Conservation (phyloP, 225 moss, liverwort and hornwort genomes). For the Antitrichia curtipendula region DNA sequence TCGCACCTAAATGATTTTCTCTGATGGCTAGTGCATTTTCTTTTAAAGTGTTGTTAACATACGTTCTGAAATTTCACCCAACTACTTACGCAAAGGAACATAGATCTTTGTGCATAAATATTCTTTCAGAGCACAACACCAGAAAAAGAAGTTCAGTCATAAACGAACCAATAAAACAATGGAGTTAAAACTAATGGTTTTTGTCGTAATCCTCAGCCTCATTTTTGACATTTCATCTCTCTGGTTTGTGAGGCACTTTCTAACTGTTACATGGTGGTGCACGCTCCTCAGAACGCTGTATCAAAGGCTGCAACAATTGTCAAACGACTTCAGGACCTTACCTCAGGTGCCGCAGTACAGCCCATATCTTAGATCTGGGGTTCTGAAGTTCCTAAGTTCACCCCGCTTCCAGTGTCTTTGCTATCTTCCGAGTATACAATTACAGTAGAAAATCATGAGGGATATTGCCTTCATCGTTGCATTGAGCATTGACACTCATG, state of each 20-base stretch:
- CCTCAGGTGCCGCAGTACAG: constrained; percentile 25
- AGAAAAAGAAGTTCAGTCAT: background rate
- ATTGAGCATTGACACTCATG: background rate
- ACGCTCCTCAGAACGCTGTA: constrained; percentile 11
- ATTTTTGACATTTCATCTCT: background rate
- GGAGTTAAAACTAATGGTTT: background rate
- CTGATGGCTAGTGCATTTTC: background rate
- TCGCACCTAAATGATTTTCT: background rate
- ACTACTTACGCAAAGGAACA: background rate
- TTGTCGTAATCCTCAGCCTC: background rate
- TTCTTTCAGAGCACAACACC: background rate
- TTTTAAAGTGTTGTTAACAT: background rate
- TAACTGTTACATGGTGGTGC: constrained; percentile 1
- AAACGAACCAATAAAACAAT: background rate
- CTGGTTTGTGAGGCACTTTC: background rate
- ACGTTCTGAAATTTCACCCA: background rate
- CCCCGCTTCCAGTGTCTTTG: background rate
- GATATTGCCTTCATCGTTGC: background rate
- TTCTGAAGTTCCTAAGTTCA: background rate
- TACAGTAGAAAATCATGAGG: background rate
- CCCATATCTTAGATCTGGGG: background rate
- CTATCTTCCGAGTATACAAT: background rate
- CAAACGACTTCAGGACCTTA: constrained; percentile 71
- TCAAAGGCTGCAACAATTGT: constrained; percentile 60
- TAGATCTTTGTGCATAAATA: background rate